Evolutionary conservation across 495 filamentous ascomycete genomes (phyloP), one percentile per base, ranked within the genome.

Genomic region (Aspergillus heteromorphus): DNA sequence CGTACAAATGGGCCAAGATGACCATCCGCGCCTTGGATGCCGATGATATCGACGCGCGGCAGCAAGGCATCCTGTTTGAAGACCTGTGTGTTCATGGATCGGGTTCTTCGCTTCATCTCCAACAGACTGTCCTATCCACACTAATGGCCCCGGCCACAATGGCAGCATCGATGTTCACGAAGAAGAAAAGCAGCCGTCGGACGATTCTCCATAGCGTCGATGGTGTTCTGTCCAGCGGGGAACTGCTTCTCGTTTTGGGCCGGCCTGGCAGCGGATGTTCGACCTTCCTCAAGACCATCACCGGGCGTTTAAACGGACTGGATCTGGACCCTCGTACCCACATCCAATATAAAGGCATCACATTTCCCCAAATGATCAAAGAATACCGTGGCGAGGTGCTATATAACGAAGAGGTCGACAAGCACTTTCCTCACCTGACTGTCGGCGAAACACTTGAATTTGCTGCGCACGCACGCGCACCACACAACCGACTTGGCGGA

Each of bases 211-310:
- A 76, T n/a, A 69, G 75, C 19, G 85, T 83, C 60, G 66, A 71
- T 6, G 84, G 84, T 29, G 73, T 84, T 48, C 71, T 79, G 29
- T 84, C 85, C 57, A 84, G 88, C 0, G 92, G 92, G 14, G 91
- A 97, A 68, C 95, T 96, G 91, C 77, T 95, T 1, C 73, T 97
- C 17, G 92, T 97, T 9, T 77, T 97, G 17, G 91, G 92, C 10
- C 81, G 87, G 49, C 92, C 92, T 0, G 92, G 91, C 0, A 86
- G 84, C 8, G 91, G 91, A 30, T 96, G 91, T 65, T 91, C 91
- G 0, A 90, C 90, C 0, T 92, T 96, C 60, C 73, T 96, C 18
- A 95, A 93, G 66, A 80, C 85, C 19, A 87, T 97, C 56, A 81
- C 86, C 14, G 95, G 95, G 58, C 87, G 91, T 61, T 79, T 88